phyloP scores from a whole-genome alignment of 768 basidiomycete species.

The Mycena vitilis region DNA sequence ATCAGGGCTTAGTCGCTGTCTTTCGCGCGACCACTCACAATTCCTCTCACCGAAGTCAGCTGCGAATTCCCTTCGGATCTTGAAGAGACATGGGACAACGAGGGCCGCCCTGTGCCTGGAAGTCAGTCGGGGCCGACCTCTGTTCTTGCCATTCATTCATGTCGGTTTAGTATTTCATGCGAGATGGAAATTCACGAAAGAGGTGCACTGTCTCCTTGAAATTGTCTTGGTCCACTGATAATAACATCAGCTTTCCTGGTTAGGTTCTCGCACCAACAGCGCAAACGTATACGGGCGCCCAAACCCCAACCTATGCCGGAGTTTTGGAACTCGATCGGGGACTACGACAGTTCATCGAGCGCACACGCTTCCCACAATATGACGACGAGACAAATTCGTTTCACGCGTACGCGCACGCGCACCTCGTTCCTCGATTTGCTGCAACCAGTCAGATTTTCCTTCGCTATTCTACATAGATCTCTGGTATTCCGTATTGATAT shows the following conservation, averaged over 20 bases:
- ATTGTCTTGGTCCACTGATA: too few relatives aligned
- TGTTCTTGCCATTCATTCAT: too few relatives aligned
- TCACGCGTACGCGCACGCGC: not conserved
- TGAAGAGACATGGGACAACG: slow-evolving; percentile 5
- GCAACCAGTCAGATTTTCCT: not conserved
- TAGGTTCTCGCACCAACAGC: slow-evolving; percentile 41
- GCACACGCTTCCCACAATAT: slow-evolving; percentile 14
- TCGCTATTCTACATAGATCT: too few relatives aligned
- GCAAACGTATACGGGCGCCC: slow-evolving; percentile 40
- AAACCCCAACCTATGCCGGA: slow-evolving; percentile 43
- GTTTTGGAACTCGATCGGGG: slow-evolving; percentile 26
- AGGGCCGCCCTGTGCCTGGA: not conserved
- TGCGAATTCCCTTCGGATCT: slow-evolving; percentile 7
- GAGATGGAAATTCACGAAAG: too few relatives aligned
- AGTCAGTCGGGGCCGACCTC: not conserved
- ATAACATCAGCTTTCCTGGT: too few relatives aligned
- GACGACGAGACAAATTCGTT: not conserved
- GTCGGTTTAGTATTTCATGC: too few relatives aligned
- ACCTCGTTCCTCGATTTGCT: slow-evolving; percentile 3
- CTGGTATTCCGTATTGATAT: not conserved
- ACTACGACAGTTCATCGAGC: slow-evolving; percentile 21
- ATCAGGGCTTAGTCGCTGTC: slow-evolving; percentile 37
- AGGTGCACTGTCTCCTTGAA: too few relatives aligned
- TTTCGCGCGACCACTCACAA: slow-evolving; percentile 39
- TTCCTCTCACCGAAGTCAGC: slow-evolving; percentile 34